Base-by-base conservation (phyloP, 225 moss, liverwort and hornwort species). In the Neckera pumila region DNA sequence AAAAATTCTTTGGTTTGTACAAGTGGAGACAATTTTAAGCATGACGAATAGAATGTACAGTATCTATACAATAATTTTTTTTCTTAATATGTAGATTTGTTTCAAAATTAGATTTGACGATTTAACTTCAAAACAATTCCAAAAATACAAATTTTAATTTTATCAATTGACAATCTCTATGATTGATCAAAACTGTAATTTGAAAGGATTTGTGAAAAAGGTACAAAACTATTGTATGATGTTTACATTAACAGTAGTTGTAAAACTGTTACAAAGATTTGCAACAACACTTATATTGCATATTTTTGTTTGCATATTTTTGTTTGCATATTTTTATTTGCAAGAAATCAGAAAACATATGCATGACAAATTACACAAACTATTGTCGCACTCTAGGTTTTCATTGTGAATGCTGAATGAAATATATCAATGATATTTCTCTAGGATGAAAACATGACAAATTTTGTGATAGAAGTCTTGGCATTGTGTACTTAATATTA, bases 321-420 rank as follows among this genome's bases (percentile, higher is more conserved):
- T n/a, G n/a, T n/a, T 63, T 63, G 63, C 63, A 63, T 62, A 63
- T 30, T 58, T 58, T 58, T 62, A 7, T 13, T 62, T 30, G 11
- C 9, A 20, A 19, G n/a, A 12, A 4, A n/a, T 5, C 21, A 4
- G 4, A 7, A n/a, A n/a, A 36, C 1, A 20, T 66, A 9, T n/a
- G 6, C 6, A 33, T 64, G 9, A 33, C 4, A 0, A 36, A 66
- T 12, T 0, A 21, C 1, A 21, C 0, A 7, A 67, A n/a, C 21
- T 11, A 4, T 21, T 2, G 3, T n/a, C 3, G 0, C 1, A 0
- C 5, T 67, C 0, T n/a, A 21, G 12, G 4, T 67, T n/a, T 66
- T 67, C 21, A 67, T 67, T 1, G 0, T 21, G 5, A n/a, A n/a
- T 12, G 6, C 12, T 0, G 2, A 0, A 67, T 21, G 21, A 21